Evolutionary conservation across 495 filamentous ascomycete genomes (phyloP).

Genomic region (Annulohypoxylon nitens): DNA sequence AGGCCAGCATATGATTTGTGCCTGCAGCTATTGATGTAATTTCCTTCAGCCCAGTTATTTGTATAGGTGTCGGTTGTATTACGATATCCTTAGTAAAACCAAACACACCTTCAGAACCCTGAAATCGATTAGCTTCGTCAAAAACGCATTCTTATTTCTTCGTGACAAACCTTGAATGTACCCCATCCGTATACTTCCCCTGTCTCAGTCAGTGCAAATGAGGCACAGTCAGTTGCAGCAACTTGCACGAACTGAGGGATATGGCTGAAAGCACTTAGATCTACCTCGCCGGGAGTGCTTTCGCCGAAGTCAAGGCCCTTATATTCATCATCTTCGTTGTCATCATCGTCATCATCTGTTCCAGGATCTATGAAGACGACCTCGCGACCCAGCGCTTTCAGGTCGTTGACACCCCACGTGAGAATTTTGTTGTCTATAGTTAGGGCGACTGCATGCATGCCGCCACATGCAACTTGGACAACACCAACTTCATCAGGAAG

Average conservation of each 20-base stretch:
- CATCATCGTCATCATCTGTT: conserved; percentile 46
- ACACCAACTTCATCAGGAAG: conserved; percentile 69
- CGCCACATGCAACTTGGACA: conserved; percentile 72
- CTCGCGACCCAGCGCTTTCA: conserved; percentile 74
- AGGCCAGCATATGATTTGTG: conserved; percentile 78
- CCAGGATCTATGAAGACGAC: conserved; percentile 60
- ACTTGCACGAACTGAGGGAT: conserved; percentile 70
- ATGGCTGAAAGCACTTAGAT: conserved; percentile 60
- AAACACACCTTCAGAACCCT: conserved; percentile 70
- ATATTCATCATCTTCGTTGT: conserved; percentile 64
- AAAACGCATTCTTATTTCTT: no score
- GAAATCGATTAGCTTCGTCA: conserved; percentile 30
- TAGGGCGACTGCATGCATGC: conserved; percentile 73
- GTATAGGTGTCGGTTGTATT: conserved; percentile 50
- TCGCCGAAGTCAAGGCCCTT: conserved; percentile 51
- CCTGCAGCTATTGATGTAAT: conserved; percentile 72
- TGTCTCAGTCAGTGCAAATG: conserved; percentile 73
- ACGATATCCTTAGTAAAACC: conserved; percentile 65
- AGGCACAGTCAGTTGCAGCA: conserved; percentile 72
- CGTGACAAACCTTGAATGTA: conserved; percentile 70
- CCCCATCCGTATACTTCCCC: conserved; percentile 78
- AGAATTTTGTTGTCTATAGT: conserved; percentile 75
- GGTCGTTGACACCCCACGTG: conserved; percentile 79
- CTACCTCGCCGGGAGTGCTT: conserved; percentile 68
- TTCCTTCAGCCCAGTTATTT: conserved; percentile 66